phyloP scores from a whole-genome alignment of 1,284 basidiomycete species.

The Bothia castanella region DNA sequence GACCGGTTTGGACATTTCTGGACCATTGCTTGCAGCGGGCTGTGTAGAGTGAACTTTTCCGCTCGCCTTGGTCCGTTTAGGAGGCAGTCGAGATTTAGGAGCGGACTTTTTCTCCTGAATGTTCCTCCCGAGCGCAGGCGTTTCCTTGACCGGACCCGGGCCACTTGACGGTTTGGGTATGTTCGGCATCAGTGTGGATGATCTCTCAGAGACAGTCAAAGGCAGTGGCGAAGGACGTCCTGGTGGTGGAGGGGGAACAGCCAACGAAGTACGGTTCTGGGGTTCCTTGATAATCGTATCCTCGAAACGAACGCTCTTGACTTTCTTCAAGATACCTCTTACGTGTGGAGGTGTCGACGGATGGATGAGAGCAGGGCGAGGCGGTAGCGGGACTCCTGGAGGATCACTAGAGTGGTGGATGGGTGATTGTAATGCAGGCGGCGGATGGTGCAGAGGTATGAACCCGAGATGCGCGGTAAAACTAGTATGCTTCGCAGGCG shows the following conservation, averaged over 20 bases:
- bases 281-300: slow-evolving; percentile 15
- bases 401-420: slow-evolving; percentile 14
- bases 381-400: slow-evolving; percentile 29
- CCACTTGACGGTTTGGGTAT: slow-evolving; percentile 1
- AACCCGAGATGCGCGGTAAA: not conserved
- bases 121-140: not conserved
- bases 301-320: slow-evolving; percentile 33
- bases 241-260: not conserved
- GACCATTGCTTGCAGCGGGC: not conserved
- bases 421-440: not conserved
- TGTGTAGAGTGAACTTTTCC: slow-evolving; percentile 5
- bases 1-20: slow-evolving; percentile 4
- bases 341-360: slow-evolving; percentile 28
- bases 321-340: slow-evolving; percentile 33
- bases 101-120: slow-evolving; percentile 10
- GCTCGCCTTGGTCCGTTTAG: slow-evolving; percentile 17
- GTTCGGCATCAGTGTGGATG: slow-evolving; percentile 12
- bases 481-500: slow-evolving; percentile 7
- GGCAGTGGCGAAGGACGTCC: slow-evolving; percentile 18
- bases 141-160: not conserved
- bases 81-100: slow-evolving; percentile 14
- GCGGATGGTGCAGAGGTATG: slow-evolving; percentile 1
- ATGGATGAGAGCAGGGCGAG: slow-evolving; percentile 29
- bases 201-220: slow-evolving; percentile 10
- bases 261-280: not conserved